Percentiles rank a stretch among this genome's conserved stretches.
Conservation (phyloP, 2,329 filamentous ascomycete genomes). For the Nannizziopsis barbatae region DNA sequence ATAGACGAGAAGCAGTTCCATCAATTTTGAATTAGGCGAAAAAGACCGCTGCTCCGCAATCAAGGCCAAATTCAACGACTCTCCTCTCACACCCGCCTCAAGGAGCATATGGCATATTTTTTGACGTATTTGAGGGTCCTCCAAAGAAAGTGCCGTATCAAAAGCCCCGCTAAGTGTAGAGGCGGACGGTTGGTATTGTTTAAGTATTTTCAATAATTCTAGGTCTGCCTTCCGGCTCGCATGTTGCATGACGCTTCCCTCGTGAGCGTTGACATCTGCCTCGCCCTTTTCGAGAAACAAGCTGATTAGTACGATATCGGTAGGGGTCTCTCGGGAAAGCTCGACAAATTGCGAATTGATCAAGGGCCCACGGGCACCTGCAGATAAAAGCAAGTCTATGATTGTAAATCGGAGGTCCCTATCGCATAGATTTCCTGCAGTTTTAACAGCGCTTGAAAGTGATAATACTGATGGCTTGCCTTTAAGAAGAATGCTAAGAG, state of each 20-base stretch:
- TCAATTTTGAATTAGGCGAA: constrained; percentile 10
- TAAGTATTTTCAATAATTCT: constrained; percentile 13
- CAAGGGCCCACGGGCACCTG: constrained; percentile 14
- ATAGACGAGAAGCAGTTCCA: constrained; percentile 15
- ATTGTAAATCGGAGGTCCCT: constrained; percentile 13
- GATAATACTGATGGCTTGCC: constrained; percentile 13
- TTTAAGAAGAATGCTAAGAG: constrained; percentile 14
- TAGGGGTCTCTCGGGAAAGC: constrained; percentile 12
- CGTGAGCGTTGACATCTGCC: constrained; percentile 14
- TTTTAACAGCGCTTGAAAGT: constrained; percentile 13
- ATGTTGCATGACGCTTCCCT: constrained; percentile 12
- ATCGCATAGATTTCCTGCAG: constrained; percentile 11
- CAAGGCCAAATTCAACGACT: constrained; percentile 12
- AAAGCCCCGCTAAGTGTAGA: constrained; percentile 11
- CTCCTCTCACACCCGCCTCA: constrained; percentile 15
- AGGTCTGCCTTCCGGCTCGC: constrained; percentile 11
- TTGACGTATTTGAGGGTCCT: constrained; percentile 11
- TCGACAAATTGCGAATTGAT: constrained; percentile 13
- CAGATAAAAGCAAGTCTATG: constrained; percentile 15
- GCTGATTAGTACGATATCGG: constrained; percentile 14
- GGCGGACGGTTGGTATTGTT: constrained; percentile 13
- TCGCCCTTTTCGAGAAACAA: constrained; percentile 16
- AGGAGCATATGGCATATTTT: constrained; percentile 16
- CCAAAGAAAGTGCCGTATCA: constrained; percentile 9
- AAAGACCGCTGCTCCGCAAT: constrained; percentile 11